Evolutionary conservation across 768 basidiomycete species (phyloP).

Genomic region (Scleroderma citrinum): DNA sequence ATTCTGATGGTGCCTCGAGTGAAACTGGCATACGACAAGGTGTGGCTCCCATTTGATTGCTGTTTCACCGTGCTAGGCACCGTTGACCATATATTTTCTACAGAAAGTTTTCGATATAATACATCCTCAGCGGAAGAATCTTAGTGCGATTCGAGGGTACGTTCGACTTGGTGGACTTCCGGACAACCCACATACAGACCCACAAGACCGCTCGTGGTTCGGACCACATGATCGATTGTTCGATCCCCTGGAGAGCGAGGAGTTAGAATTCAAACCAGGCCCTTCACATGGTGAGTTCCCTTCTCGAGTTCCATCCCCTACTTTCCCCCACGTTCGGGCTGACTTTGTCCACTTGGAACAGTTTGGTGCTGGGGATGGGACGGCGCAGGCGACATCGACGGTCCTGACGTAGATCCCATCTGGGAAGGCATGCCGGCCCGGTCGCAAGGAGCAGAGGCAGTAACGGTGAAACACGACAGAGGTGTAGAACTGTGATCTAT

Average conservation of each 20-base stretch:
- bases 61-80: not conserved
- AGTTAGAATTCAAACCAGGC: constrained; percentile 70
- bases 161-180: constrained; percentile 92
- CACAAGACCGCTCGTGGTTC: constrained; percentile 97
- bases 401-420: constrained; percentile 95
- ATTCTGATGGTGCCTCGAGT: constrained; percentile 98
- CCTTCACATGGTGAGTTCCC: constrained; percentile 77
- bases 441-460: constrained; percentile 50
- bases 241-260: constrained; percentile 78
- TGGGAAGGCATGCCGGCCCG: constrained; percentile 84
- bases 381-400: constrained; percentile 95
- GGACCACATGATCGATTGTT: constrained; percentile 96
- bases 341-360: constrained; percentile 23
- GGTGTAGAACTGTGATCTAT: constrained; percentile 19
- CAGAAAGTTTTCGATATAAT: constrained; percentile 94
- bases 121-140: constrained; percentile 83
- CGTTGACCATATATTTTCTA: not conserved
- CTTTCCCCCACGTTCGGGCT: not conserved
- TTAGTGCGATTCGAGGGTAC: constrained; percentile 95
- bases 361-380: constrained; percentile 99
- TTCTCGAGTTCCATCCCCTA: not conserved
- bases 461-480: constrained; percentile 68
- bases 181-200: constrained; percentile 93
- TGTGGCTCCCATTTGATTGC: constrained; percentile 27
- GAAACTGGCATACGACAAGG: constrained; percentile 91